Base-by-base conservation (phyloP, 768 basidiomycete species). In the Tephrocybe sp. region DNA sequence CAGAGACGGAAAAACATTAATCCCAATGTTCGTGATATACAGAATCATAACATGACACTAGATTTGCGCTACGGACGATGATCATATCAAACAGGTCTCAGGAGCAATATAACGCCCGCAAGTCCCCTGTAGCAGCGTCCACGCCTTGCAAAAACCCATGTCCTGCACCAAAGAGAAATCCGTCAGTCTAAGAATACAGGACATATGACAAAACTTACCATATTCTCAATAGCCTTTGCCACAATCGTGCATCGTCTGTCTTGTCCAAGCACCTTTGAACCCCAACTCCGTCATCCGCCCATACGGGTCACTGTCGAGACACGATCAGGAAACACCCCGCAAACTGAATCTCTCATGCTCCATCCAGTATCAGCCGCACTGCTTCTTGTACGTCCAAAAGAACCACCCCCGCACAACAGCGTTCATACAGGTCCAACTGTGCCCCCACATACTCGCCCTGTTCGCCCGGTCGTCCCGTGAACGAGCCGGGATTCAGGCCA, bases 371-470 rank as follows among this genome's bases (percentile, higher is more conserved):
- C 90, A 47, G 83, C 62, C 64, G 4, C 68, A 61, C 42, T 82
- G 76, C 64, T 91, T 89, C 72, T 84, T 90, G 61, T 82, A 86
- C 30, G 87, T 90, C 91, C 91, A 91, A 62, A 87, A 92, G 69
- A 84, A 92, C 78, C 80, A 87, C 4, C 91, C n/a, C 91, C 0
- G 78, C 81, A 51, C 87, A 86, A 28, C 67, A 56, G 38, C 66
- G 63, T 49, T 90, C 87, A 52, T 79, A 92, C 31, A 88, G 57
- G 16, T 73, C 76, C 40, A 91, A 66, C 63, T 93, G 82, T 3
- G 89, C 84, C 15, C 72, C 61, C 4, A 86, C 71, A 51, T 80
- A 92, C 15, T 60, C 59, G 26, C 67, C 61, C 12, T 69, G 65
- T 15, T 79, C 79, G 15, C 73, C 70, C 0, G 51, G 49, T 24